Evolutionary conservation across 1,284 basidiomycete genomes (phyloP), one percentile per base, ranked within the genome.

Genomic region (Apiotrichum veenhuisii): DNA sequence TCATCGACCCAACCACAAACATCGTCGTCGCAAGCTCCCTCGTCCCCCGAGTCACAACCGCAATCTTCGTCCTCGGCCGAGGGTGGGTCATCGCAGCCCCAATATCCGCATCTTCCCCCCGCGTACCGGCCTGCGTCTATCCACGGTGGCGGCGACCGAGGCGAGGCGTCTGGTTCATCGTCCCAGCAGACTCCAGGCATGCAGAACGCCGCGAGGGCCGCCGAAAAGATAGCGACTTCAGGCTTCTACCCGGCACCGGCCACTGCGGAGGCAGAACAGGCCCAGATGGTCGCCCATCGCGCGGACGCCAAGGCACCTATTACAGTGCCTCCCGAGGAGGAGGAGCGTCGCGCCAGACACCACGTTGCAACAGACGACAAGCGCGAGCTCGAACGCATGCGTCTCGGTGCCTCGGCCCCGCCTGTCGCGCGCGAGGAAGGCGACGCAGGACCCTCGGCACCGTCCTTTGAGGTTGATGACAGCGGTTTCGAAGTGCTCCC

Each of bases 361-460:
- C 76, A 77, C 63, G 60, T 75, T 23, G 76, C 76, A 4, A 77
- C 76, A 37, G 76, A 77, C 59, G 76, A 77, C 58, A 77, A 77
- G 61, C 58, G 64, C 9, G 65, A 72, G 14, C 49, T 77, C 23
- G 76, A 77, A 53, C 64, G 65, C 23, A 41, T 77, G 58, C 52
- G 74, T 25, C 45, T 74, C 15, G 72, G 68, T 3, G 74, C 64
- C 3, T 72, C 71, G 22, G 72, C 71, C 1, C 72, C 74, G 7
- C 70, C 72, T 8, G 53, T 54, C 63, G n/a, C 64, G 61, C 44
- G 51, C 52, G 37, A 48, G 34, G 46, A 44, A 17, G 54, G 30
- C 22, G 50, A n/a, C 12, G 58, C 53, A 15, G 57, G 59, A 5
- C 54, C 57, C 0, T 66, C 60, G 11, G 76, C 76, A 18, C 76